Evolutionary conservation across 2,329 filamentous ascomycete species (phyloP).

Genomic region (Arachnomyces sp.): DNA sequence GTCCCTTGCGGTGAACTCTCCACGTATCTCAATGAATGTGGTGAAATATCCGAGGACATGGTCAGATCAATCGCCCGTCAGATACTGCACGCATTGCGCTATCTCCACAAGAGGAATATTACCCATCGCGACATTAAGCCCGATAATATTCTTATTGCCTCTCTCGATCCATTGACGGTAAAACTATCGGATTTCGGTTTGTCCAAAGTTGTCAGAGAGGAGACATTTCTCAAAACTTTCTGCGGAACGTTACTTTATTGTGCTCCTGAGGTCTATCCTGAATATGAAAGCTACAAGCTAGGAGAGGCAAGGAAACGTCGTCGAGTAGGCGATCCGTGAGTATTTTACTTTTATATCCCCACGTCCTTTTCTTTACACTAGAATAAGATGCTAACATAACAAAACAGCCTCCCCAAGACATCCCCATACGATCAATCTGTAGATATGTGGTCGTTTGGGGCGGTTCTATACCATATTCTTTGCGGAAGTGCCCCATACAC

Average conservation of each 20-base stretch:
- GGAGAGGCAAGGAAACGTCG: constrained; percentile 56
- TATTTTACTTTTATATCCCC: constrained; percentile 6
- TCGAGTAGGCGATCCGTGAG: constrained; percentile 44
- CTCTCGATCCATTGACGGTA: constrained; percentile 64
- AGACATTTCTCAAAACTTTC: constrained; percentile 92
- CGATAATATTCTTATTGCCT: constrained; percentile 86
- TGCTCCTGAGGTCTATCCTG: constrained; percentile 90
- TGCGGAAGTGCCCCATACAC: constrained; percentile 73
- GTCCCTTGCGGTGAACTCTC: constrained; percentile 77
- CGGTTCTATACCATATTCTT: constrained; percentile 83
- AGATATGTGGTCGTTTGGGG: constrained; percentile 93
- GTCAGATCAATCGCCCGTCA: constrained; percentile 62
- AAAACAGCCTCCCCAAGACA: constrained; percentile 38
- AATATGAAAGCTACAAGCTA: constrained; percentile 60
- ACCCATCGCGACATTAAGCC: constrained; percentile 99
- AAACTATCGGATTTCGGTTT: constrained; percentile 96
- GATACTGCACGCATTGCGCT: constrained; percentile 72
- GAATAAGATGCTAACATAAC: constrained; percentile 16
- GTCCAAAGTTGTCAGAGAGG: constrained; percentile 86
- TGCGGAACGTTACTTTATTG: constrained; percentile 95
- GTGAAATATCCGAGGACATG: constrained; percentile 58
- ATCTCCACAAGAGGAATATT: constrained; percentile 80
- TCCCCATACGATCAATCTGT: constrained; percentile 81
- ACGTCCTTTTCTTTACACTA: neutral
- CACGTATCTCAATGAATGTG: constrained; percentile 56